Evolutionary conservation across 257 asterid species (phyloP), one percentile per base, ranked within the genome.

Genomic region (Primulina eburnea): DNA sequence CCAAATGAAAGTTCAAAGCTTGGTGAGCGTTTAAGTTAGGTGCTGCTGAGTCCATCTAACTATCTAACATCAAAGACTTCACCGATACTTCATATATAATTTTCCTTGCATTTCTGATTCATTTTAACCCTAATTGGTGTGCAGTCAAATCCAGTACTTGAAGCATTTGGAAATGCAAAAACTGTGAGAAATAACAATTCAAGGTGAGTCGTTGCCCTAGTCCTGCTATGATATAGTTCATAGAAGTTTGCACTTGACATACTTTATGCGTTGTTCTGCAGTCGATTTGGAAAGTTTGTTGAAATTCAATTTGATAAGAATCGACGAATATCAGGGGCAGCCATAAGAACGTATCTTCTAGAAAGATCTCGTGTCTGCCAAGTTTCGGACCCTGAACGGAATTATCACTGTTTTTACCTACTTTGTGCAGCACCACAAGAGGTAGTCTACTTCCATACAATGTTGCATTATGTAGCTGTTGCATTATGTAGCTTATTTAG

Each of bases 281-380:
- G 99, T 71, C 99, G 99, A 34, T 93, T 93, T 57, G 97, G 99
- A 71, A 90, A 93, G 79, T 93, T 93, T 73, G 97, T 93, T 68
- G 99, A 93, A 83, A 90, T 93, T 78, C 99, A 93, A 70, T 93
- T 93, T 75, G 92, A 93, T 77, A 89, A 89, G 85, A 83, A 87
- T 16, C 92, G 97, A 76, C 84, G 92, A 85, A 93, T 93, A 80
- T 93, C 99, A 24, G 99, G 99, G 70, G 99, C 99, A 64, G 97
- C 97, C 76, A 89, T 93, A 77, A 85, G 99, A 70, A 93, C 98
- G 1, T 93, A 93, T 83, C 97, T 93, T 80, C 94, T 93, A 53
- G 98, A 93, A 84, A 86, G 97, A 79, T 93, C 99, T 77, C 95
- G 99, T 62, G 99, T 93, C 81, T 93, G 97, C 92, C 97, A 93